Conservation (phyloP, 768 basidiomycete species). For the Amanita inopinata region DNA sequence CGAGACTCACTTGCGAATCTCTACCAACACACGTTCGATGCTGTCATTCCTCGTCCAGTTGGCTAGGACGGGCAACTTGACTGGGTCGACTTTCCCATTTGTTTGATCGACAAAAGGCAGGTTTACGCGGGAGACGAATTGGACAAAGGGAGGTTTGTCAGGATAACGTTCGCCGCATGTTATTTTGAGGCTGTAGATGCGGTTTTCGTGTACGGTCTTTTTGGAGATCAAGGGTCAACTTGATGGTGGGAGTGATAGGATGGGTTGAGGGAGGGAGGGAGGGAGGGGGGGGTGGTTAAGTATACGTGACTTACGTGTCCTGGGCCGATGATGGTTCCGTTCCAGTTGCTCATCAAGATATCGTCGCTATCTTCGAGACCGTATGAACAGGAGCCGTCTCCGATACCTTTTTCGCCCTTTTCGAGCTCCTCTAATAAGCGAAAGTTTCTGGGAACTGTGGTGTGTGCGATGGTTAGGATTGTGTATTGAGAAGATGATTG, state of each 20-base stretch:
- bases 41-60: constrained; percentile 70
- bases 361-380: constrained; percentile 94
- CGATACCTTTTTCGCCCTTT: constrained; percentile 99
- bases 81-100: constrained; percentile 70
- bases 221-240: constrained; percentile 15
- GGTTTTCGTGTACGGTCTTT: constrained; percentile 99
- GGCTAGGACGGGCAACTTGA: constrained; percentile 61
- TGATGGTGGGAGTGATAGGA: constrained; percentile 6
- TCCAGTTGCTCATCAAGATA: constrained; percentile 97
- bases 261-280: constrained; percentile 7
- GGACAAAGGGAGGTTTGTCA: constrained; percentile 67
- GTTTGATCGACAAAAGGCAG: constrained; percentile 78
- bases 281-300: neutral
- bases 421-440: constrained; percentile 96
- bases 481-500: constrained; percentile 1
- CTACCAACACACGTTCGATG: constrained; percentile 86
- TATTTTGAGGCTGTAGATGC: constrained; percentile 94
- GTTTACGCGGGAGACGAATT: constrained; percentile 86
- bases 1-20: constrained; percentile 75
- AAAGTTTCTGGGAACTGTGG: constrained; percentile 90
- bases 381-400: constrained; percentile 96
- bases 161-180: constrained; percentile 71
- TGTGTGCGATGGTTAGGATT: neutral
- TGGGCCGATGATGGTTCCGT: constrained; percentile 97
- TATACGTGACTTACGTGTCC: constrained; percentile 87